Percentiles rank a stretch among this genome's conserved stretches.
Evolutionary conservation across 805 yeast species (phyloP).

Genomic region (Metschnikowia santaceciliae): DNA sequence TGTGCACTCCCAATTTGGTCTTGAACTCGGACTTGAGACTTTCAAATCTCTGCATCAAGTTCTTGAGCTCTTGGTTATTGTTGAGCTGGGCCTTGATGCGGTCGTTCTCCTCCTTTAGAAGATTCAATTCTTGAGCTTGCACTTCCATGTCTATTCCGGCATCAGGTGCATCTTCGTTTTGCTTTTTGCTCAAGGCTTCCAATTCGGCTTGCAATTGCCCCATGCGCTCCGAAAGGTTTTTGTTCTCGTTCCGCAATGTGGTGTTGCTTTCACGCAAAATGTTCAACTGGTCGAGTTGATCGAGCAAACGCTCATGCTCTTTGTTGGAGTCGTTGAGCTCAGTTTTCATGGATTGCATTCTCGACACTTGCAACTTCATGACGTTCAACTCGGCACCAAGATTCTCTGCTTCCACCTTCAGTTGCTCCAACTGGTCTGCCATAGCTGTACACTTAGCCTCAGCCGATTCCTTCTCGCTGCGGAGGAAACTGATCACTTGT

Average conservation of each 20-base stretch:
- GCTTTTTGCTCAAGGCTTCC: conserved; percentile 44
- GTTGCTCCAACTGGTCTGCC: conserved; percentile 50
- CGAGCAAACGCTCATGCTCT: conserved; percentile 45
- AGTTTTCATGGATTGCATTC: conserved; percentile 18
- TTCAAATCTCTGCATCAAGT: conserved; percentile 29
- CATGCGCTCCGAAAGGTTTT: conserved; percentile 19
- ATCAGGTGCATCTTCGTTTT: conserved; percentile 22
- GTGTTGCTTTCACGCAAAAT: conserved; percentile 65
- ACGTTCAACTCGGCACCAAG: conserved; percentile 49
- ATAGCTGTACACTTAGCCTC: conserved; percentile 44
- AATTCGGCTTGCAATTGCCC: conserved; percentile 39
- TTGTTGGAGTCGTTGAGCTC: conserved; percentile 29
- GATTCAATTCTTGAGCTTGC: conserved; percentile 46
- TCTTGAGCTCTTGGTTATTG: conserved; percentile 23
- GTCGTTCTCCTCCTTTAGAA: conserved; percentile 51
- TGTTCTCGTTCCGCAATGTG: conserved; percentile 54
- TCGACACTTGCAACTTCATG: conserved; percentile 45
- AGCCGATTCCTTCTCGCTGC: conserved; percentile 71
- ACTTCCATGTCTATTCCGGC: conserved; percentile 31
- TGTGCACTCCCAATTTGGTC: conserved; percentile 23
- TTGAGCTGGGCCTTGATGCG: conserved; percentile 45
- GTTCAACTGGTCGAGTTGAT: conserved; percentile 58
- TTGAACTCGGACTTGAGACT: conserved; percentile 26
- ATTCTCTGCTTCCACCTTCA: conserved; percentile 48
- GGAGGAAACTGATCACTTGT: conserved; percentile 57